Conservation (phyloP, 2,329 filamentous ascomycete genomes). For the Alternaria tenuissima region DNA sequence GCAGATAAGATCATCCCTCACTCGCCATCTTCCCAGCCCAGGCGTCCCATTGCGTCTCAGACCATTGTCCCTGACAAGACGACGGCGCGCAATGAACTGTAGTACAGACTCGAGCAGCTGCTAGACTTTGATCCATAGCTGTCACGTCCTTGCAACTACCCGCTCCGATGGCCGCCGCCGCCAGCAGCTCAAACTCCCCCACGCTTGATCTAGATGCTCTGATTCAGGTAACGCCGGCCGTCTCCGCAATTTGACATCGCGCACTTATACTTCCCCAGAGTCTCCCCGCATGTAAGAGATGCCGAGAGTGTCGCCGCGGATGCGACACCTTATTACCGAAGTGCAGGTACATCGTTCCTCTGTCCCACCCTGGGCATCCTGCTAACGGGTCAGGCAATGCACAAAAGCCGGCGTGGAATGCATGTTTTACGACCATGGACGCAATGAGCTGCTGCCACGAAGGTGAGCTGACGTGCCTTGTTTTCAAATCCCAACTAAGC, state of each 20-base stretch:
- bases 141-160: not conserved
- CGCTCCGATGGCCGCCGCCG: conserved; percentile 26
- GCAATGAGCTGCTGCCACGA: conserved; percentile 41
- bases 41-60: conserved; percentile 6
- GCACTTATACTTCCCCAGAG: conserved; percentile 28
- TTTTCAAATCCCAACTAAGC: conserved; percentile 22
- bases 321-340: conserved; percentile 49
- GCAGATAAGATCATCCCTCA: conserved; percentile 21
- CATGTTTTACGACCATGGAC: conserved; percentile 47
- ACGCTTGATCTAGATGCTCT: conserved; percentile 34
- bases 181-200: conserved; percentile 11
- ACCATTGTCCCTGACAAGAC: not conserved
- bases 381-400: conserved; percentile 42
- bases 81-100: not conserved
- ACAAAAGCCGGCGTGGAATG: conserved; percentile 48
- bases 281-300: conserved; percentile 47
- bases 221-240: conserved; percentile 29
- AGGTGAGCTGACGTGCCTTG: conserved; percentile 26
- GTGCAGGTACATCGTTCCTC: conserved; percentile 35
- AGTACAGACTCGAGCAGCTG: not conserved
- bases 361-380: conserved; percentile 1
- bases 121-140: conserved; percentile 1
- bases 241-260: conserved; percentile 2
- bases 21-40: conserved; percentile 17
- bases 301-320: conserved; percentile 47